Conservation (phyloP, 2,329 filamentous ascomycete species). For the Metarhizium anisopliae region DNA sequence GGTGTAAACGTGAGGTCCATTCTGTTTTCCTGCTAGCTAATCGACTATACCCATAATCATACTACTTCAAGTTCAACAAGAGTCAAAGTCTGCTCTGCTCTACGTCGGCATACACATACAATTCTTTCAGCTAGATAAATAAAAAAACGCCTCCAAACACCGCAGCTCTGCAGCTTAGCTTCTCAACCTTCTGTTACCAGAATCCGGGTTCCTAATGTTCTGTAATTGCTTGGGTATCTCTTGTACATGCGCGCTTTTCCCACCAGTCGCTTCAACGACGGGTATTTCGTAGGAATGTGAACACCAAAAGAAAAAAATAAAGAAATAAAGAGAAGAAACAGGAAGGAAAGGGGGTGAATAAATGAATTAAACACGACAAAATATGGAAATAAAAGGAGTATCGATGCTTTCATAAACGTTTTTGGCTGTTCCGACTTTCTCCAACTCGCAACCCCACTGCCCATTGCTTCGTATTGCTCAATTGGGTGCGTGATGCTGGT, state of each 20-base stretch:
- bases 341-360: background rate
- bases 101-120: background rate
- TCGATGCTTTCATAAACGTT: too few species aligned
- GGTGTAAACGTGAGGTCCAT: background rate
- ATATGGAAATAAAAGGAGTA: background rate
- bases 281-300: slow-evolving; percentile 5
- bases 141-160: slow-evolving; percentile 7
- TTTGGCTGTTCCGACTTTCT: too few species aligned
- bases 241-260: slow-evolving; percentile 3
- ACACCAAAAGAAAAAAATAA: slow-evolving; percentile 1
- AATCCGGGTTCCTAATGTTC: background rate
- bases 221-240: slow-evolving; percentile 9
- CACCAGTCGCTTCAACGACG: slow-evolving; percentile 1
- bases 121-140: background rate
- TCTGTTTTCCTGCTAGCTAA: background rate
- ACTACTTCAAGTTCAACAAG: background rate
- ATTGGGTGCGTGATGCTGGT: too few species aligned
- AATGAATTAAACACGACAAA: background rate
- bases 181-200: slow-evolving; percentile 2
- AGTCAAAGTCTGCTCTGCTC: background rate
- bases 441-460: too few species aligned
- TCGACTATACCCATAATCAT: background rate
- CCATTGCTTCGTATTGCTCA: too few species aligned
- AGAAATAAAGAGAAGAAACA: background rate
- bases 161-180: slow-evolving; percentile 3